Base-by-base conservation (phyloP, 2,329 filamentous ascomycete genomes). In the Grosmannia huntii region DNA sequence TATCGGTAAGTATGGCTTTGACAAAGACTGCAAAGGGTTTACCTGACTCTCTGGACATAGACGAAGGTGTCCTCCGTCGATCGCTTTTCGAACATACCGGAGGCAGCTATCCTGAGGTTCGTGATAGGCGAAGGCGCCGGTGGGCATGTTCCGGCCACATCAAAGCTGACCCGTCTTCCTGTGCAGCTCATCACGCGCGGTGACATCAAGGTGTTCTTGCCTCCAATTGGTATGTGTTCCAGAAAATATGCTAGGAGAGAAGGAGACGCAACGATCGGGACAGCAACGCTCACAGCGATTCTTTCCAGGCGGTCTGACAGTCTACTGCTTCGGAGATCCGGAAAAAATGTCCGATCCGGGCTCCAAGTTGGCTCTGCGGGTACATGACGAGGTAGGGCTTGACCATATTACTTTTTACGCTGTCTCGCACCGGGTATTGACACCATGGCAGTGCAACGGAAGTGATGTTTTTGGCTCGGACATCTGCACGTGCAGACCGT, bases 381-480 rank as follows among this genome's bases (percentile, higher is more conserved):
- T 97, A 53, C 94, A 83, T 62, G 81, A 84, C 64, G 81, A 84
- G 74, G 79, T 80, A 68, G 63, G 70, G 9, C 5, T 50, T n/a
- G n/a, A 53, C 19, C 21, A 33, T 44, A 21, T 58, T 21, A 25
- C n/a, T 19, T 21, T 49, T 53, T 27, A 56, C 16, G 12, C n/a
- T 59, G 9, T 6, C 14, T 25, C 14, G 10, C 3, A 7, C 14
- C 5, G 16, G 7, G n/a, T 14, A 16, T 38, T 44, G n/a, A 44
- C 27, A 28, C n/a, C 28, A 46, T 12, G 56, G 46, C 51, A 59
- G 76, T 97, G 94, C 73, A 97, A 97, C 68, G 94, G 94, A 59
- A 95, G 89, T 69, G 94, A 99, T 72, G 94, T 97, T 50, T 99
- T 97, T 70, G 90, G 92, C 60, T 96, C 90, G 23, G 94, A 99